Conservation (phyloP, 768 basidiomycete genomes). For the Termitomyces sp. region DNA sequence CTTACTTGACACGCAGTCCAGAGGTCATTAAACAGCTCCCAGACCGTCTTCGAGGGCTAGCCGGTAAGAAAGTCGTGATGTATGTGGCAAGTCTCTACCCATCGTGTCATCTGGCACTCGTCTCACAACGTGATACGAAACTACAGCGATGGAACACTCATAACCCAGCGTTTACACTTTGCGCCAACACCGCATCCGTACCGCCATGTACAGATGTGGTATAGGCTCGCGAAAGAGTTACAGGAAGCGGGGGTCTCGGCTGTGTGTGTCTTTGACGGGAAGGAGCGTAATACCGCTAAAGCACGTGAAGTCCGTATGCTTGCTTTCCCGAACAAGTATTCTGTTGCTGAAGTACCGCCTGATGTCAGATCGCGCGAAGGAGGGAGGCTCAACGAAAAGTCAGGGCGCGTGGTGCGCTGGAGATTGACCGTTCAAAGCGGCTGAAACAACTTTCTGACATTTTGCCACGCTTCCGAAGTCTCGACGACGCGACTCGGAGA, state of each 20-base stretch:
- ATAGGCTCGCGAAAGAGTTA: conserved; percentile 62
- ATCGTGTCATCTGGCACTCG: background rate
- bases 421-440: conserved; percentile 53
- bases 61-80: conserved; percentile 75
- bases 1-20: conserved; percentile 39
- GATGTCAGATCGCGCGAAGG: conserved; percentile 50
- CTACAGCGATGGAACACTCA: conserved; percentile 76
- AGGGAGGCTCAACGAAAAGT: conserved; percentile 45
- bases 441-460: conserved; percentile 40
- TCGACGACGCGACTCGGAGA: conserved; percentile 26
- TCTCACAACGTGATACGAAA: conserved; percentile 3
- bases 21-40: conserved; percentile 62
- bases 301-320: conserved; percentile 53
- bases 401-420: conserved; percentile 51
- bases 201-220: conserved; percentile 80
- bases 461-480: conserved; percentile 32
- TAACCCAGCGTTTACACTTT: conserved; percentile 82
- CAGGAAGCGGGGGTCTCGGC: conserved; percentile 50
- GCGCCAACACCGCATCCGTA: conserved; percentile 57
- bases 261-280: conserved; percentile 81
- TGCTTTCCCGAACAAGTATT: background rate
- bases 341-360: background rate
- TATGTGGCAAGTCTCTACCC: conserved; percentile 28
- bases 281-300: conserved; percentile 64
- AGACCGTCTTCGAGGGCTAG: conserved; percentile 54